Conservation (phyloP, 2,329 filamentous ascomycete genomes). For the Myriosclerotinia duriaeana region DNA sequence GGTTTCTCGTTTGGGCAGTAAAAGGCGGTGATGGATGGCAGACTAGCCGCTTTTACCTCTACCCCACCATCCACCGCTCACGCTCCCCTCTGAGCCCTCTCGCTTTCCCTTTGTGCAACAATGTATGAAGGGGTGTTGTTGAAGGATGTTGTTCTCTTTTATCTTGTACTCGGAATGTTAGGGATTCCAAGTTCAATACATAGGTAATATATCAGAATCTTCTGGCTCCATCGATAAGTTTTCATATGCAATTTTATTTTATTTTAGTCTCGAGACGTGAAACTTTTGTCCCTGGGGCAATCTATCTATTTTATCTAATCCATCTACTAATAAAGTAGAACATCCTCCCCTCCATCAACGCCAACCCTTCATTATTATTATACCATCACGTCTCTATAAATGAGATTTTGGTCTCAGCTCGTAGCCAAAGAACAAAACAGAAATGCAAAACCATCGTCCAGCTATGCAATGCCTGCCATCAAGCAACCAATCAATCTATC, state of each 20-base stretch:
- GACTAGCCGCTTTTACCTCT: background rate
- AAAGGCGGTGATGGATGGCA: constrained; percentile 5
- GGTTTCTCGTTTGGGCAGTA: constrained; percentile 1
- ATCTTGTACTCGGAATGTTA: too few relatives aligned
- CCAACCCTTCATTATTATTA: background rate
- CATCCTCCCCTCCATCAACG: background rate
- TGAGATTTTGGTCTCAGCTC: background rate
- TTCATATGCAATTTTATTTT: too few relatives aligned
- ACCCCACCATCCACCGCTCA: background rate
- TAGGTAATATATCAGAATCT: too few relatives aligned
- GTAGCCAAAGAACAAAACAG: constrained; percentile 12
- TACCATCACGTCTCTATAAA: background rate
- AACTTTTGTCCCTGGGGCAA: background rate
- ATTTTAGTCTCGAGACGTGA: background rate
- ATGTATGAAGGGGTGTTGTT: too few relatives aligned
- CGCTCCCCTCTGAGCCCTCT: too few relatives aligned
- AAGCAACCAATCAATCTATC: constrained; percentile 1
- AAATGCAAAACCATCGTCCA: constrained; percentile 5
- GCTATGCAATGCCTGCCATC: background rate
- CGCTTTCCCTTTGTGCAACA: too few relatives aligned
- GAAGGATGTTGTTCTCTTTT: too few relatives aligned
- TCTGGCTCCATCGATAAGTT: too few relatives aligned
- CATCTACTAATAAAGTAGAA: background rate
- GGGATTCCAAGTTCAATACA: too few relatives aligned
- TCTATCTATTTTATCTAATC: background rate